Evolutionary conservation across 73 alveolate species (phyloP).

Genomic region (Paramecium pentaurelia): DNA sequence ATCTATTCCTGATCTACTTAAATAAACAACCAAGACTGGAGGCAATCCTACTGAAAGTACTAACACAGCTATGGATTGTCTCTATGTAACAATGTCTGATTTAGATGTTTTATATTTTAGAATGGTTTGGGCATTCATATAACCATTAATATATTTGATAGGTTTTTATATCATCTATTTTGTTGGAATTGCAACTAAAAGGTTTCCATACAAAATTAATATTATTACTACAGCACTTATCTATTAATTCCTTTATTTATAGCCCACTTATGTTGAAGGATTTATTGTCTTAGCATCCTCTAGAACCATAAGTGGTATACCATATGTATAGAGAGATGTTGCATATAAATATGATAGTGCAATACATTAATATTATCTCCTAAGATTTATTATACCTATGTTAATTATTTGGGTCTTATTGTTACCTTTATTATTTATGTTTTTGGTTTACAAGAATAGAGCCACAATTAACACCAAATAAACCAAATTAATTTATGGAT

Average conservation of each 20-base stretch:
- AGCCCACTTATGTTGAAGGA: background rate
- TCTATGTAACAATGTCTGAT: background rate
- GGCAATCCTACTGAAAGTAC: conserved; percentile 53
- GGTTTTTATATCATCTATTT: background rate
- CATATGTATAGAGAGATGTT: conserved; percentile 45
- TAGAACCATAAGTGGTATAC: conserved; percentile 28
- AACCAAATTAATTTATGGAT: conserved; percentile 40
- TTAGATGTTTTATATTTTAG: conserved; percentile 39
- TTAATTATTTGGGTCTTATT: conserved; percentile 34
- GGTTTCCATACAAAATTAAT: background rate
- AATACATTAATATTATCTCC: background rate
- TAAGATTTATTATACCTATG: conserved; percentile 20
- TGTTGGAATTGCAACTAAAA: background rate
- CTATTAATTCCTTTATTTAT: background rate
- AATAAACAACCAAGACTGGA: background rate
- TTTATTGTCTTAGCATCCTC: conserved; percentile 25
- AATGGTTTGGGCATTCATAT: conserved; percentile 40
- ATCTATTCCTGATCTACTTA: background rate
- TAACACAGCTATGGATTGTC: conserved; percentile 47
- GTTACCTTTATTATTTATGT: conserved; percentile 20
- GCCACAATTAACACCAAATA: background rate
- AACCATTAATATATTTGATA: conserved; percentile 25
- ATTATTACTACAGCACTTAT: conserved; percentile 27
- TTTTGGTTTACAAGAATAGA: background rate
- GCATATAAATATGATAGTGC: conserved; percentile 28